Conservation (phyloP, 1,284 basidiomycete species). For the Pseudozyma hubeiensis region DNA sequence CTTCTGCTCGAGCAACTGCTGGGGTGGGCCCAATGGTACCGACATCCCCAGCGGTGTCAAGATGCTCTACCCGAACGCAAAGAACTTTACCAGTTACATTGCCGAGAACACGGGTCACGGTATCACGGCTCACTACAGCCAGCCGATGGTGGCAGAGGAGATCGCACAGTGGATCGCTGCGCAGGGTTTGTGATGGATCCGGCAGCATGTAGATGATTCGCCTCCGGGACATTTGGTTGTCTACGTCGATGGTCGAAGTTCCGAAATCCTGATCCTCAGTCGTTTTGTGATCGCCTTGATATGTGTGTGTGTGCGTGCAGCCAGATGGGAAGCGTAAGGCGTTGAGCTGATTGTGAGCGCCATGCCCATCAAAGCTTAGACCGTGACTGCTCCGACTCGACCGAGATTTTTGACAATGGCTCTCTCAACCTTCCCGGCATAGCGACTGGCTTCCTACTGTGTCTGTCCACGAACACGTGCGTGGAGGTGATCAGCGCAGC, state of each 20-base stretch:
- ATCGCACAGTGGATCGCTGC: conserved; percentile 36
- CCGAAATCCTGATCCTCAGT: too few species aligned
- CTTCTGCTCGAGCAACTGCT: conserved; percentile 64
- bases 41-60: conserved; percentile 29
- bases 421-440: conserved; percentile 30
- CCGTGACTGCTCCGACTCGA: conserved; percentile 2
- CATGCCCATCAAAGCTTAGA: conserved; percentile 21
- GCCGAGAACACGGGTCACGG: conserved; percentile 48
- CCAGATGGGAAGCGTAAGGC: too few species aligned
- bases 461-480: conserved; percentile 55
- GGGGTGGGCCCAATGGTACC: conserved; percentile 45
- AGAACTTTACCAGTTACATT: conserved; percentile 45
- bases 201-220: too few species aligned
- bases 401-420: conserved; percentile 8
- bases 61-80: conserved; percentile 42
- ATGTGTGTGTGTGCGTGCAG: background rate
- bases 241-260: too few species aligned
- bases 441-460: conserved; percentile 26
- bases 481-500: conserved; percentile 47
- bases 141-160: conserved; percentile 27
- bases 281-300: too few species aligned
- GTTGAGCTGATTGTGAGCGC: too few species aligned
- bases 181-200: conserved; percentile 23
- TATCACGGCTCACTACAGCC: conserved; percentile 39
- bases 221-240: too few species aligned